Conservation (phyloP, 306 rosid genomes). For the Citrullus amarus region DNA sequence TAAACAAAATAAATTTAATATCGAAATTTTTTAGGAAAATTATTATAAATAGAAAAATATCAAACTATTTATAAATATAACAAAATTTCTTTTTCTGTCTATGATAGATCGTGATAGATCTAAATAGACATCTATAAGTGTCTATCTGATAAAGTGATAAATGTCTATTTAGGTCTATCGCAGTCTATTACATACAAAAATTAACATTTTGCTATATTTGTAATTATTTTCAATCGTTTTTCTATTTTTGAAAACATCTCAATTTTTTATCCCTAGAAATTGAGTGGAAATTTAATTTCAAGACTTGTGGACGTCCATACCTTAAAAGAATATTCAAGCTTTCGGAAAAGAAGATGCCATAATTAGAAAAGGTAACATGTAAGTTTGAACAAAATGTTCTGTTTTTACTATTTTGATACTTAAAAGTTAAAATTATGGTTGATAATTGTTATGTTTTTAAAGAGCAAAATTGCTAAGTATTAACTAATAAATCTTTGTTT, state of each 20-base stretch:
- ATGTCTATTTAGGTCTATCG: too few relatives aligned
- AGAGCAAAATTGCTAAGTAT: not conserved
- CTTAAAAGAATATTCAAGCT: not conserved
- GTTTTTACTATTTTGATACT: not conserved
- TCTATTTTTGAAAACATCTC: too few relatives aligned
- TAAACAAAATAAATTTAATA: not conserved
- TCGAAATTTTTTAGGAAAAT: not conserved
- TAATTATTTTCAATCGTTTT: too few relatives aligned
- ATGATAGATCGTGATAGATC: too few relatives aligned
- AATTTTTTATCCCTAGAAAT: not conserved
- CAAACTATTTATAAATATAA: too few relatives aligned
- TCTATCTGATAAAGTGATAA: too few relatives aligned
- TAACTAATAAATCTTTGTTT: not conserved
- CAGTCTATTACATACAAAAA: too few relatives aligned
- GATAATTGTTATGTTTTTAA: not conserved
- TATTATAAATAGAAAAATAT: too few relatives aligned
- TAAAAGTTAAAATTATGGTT: not conserved
- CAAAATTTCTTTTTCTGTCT: too few relatives aligned
- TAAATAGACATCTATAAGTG: too few relatives aligned
- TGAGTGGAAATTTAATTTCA: not conserved
- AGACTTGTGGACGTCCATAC: not conserved
- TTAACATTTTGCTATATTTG: too few relatives aligned
- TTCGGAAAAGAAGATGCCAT: not conserved
- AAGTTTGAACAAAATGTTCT: not conserved
- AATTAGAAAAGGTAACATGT: not conserved